A percentile compares a stretch with the other conserved stretches of the same genome.
phyloP scores from a whole-genome alignment of 2,329 filamentous ascomycete genomes.

The Alternaria dauci region DNA sequence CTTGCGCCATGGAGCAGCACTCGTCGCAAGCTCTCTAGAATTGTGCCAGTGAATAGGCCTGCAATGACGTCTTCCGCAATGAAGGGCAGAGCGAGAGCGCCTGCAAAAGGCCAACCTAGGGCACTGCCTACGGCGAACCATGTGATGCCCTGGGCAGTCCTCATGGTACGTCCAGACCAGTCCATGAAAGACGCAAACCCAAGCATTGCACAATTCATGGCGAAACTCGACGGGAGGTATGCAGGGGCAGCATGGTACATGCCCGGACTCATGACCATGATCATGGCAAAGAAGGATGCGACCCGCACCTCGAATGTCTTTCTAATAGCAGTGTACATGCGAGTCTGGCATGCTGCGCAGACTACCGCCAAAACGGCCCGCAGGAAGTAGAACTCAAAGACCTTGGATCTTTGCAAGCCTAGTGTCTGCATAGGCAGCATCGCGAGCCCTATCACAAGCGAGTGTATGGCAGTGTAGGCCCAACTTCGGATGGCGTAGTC shows the following conservation, averaged over 20 bases:
- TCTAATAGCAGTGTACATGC: conserved; percentile 80
- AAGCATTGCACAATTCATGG: conserved; percentile 92
- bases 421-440: conserved; percentile 58
- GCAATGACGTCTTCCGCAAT: conserved; percentile 76
- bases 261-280: conserved; percentile 80
- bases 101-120: conserved; percentile 93
- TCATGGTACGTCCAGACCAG: conserved; percentile 75
- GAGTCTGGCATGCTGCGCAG: conserved; percentile 83
- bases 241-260: conserved; percentile 92
- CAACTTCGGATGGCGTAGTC: conserved; percentile 95
- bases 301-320: conserved; percentile 81
- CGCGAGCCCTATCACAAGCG: conserved; percentile 72
- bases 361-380: conserved; percentile 76
- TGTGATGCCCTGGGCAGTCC: conserved; percentile 83
- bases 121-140: conserved; percentile 89
- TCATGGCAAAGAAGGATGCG: conserved; percentile 80
- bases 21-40: conserved; percentile 68
- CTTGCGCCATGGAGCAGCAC: conserved; percentile 72
- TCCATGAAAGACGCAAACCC: conserved; percentile 91
- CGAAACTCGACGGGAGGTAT: conserved; percentile 91
- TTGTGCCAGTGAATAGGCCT: conserved; percentile 61
- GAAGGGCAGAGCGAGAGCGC: conserved; percentile 82
- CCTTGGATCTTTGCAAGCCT: conserved; percentile 52
- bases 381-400: conserved; percentile 83
- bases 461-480: conserved; percentile 86